These are phyloP conservation scores for Akebia trifoliata DNA, from an alignment of 164 flowering plant species.

Conservation along the genomic window DNA sequence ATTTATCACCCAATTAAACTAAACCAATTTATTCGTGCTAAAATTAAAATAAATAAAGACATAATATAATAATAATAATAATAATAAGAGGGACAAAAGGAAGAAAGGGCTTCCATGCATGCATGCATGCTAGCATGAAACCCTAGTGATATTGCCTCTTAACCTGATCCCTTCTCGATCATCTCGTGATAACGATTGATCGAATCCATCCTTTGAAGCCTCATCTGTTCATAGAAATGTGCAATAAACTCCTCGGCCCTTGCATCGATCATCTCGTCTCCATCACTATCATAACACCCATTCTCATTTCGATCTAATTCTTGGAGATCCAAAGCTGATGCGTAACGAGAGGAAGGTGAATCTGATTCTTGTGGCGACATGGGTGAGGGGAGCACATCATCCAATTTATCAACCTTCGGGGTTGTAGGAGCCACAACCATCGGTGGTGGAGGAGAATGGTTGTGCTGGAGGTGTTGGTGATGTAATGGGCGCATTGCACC, in stretches of 20 bases:
- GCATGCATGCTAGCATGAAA: not conserved
- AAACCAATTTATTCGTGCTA: not conserved
- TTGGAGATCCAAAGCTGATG: conserved; percentile 42
- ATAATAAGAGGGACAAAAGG: not conserved
- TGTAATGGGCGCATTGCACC: conserved; percentile 45
- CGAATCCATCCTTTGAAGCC: conserved; percentile 35
- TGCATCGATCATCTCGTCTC: conserved; percentile 54
- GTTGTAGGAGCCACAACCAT: no score
- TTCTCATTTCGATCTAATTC: conserved; percentile 26
- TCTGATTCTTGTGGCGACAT: conserved; percentile 4
- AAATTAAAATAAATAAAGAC: not conserved
- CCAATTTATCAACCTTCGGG: not conserved
- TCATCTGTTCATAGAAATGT: conserved; percentile 60
- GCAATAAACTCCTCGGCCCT: conserved; percentile 78
- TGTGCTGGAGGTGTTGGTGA: conserved; percentile 19
- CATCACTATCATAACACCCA: conserved; percentile 23
- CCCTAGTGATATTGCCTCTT: not conserved
- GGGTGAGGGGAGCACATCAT: conserved; percentile 21
- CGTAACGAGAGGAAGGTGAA: conserved; percentile 25
- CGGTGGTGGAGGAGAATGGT: not conserved
- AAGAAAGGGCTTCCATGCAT: not conserved
- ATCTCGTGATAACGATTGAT: conserved; percentile 11
- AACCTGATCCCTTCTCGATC: not conserved
- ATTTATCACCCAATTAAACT: not conserved
- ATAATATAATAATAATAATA: not conserved